Evolutionary conservation across 1,284 basidiomycete species (phyloP), one percentile per base, ranked within the genome.

Genomic region (Cutaneotrichosporon cyanovorans): DNA sequence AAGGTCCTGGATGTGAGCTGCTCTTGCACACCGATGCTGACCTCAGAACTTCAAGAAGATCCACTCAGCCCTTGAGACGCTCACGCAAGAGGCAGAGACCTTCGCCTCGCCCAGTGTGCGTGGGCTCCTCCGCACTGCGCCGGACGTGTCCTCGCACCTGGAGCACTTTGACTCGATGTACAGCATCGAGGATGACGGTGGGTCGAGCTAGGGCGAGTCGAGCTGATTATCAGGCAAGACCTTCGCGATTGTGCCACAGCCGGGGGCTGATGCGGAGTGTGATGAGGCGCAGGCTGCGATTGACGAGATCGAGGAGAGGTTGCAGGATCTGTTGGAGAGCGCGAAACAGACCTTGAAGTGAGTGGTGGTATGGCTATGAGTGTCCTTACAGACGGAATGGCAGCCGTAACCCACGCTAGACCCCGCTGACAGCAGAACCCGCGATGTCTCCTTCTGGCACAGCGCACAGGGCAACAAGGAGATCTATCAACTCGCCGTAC

Each of bases 381-480:
- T n/a, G n/a, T n/a, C n/a, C n/a, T n/a, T n/a, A n/a, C n/a, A n/a
- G n/a, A n/a, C n/a, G n/a, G n/a, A n/a, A n/a, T n/a, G n/a, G n/a
- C n/a, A n/a, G n/a, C n/a, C n/a, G n/a, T n/a, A n/a, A n/a, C n/a
- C n/a, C n/a, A n/a, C n/a, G n/a, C 30, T 9, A 5, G 15, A 7
- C 9, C 16, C 15, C 20, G 11, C 43, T 45, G 14, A 45, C 48
- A 37, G 22, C 47, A 83, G 81, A 20, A 69, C 64, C 57, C 76
- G 79, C n/a, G 51, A 60, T 4, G 65, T 88, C 44, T 73, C 72
- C 10, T 92, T 82, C 71, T 90, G 88, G 87, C 86, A 92, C 59
- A 89, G 85, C 57, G 79, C 80, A 2, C 75, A 77, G 42, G 89
- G 89, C 9, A 85, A 81, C 45, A 91, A 91, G 82, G 88, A 91